Conservation (phyloP, 495 filamentous ascomycete species). For the Penicillium fimorum region DNA sequence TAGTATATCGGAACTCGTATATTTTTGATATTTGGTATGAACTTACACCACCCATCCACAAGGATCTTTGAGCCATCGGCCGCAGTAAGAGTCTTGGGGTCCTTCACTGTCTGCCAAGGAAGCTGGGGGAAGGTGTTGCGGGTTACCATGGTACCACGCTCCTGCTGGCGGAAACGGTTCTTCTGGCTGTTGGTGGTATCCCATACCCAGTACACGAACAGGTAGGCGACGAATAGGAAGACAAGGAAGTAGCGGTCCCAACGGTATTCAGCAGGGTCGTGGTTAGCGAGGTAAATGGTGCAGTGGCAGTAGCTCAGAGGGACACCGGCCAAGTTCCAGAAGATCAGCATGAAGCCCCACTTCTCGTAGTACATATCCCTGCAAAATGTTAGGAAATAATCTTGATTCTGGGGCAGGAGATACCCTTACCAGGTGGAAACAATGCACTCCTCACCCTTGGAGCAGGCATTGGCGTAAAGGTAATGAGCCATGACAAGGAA, state of each 20-base stretch:
- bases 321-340: slow-evolving; percentile 98
- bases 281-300: slow-evolving; percentile 89
- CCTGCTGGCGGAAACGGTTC: slow-evolving; percentile 83
- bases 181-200: slow-evolving; percentile 91
- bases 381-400: neutral
- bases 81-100: slow-evolving; percentile 83
- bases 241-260: slow-evolving; percentile 68
- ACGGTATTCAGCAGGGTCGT: slow-evolving; percentile 76
- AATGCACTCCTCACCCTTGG: slow-evolving; percentile 95
- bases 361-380: slow-evolving; percentile 99
- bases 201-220: slow-evolving; percentile 91
- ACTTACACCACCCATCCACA: slow-evolving; percentile 84
- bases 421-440: slow-evolving; percentile 75
- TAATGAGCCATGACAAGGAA: slow-evolving; percentile 94
- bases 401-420: neutral
- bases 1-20: slow-evolving; percentile 11
- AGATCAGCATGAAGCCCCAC: slow-evolving; percentile 99
- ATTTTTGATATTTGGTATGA: neutral
- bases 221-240: slow-evolving; percentile 67
- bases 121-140: slow-evolving; percentile 92
- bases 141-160: slow-evolving; percentile 67
- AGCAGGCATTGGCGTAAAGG: slow-evolving; percentile 93
- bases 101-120: slow-evolving; percentile 81
- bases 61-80: slow-evolving; percentile 77
- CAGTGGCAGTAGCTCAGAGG: slow-evolving; percentile 97